Base-by-base conservation (phyloP, 2,329 filamentous ascomycete genomes). In the Colletotrichum incanum region DNA sequence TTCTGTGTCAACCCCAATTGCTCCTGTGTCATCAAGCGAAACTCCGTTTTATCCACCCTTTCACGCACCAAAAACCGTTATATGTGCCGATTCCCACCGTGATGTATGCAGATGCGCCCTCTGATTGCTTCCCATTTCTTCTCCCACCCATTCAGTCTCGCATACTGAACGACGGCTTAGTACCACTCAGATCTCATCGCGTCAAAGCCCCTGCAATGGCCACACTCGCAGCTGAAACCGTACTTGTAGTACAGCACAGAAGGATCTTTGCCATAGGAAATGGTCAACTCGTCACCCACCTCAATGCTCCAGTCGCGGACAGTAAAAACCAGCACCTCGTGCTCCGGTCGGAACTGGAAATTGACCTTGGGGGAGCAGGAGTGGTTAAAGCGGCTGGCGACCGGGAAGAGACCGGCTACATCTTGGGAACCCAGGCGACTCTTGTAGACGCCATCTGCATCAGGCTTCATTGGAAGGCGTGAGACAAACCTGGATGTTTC, bases 381-480 rank as follows among this genome's bases (percentile, higher is more conserved):
- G 76, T 91, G 89, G 76, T 91, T 91, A 79, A 91, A 90, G 2
- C 89, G 83, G 0, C 88, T 86, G 0, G 85, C 87, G 7, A 88
- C 80, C 0, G 86, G 81, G 68, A 89, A 90, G 2, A 90, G 72
- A 1, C 82, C 83, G 0, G 82, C 84, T 6, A 65, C 54, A 41
- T 65, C 59, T 9, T 34, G 23, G 20, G 37, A 6, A 1, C 45
- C 47, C 18, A 39, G 14, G 1, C 26, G 54, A 9, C n/a, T 18
- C 12, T 45, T 28, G 16, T 2, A 7, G 3, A 41, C 20, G 12
- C 23, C 41, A 6, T 26, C 20, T 16, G 41, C 37, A 23, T 16
- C 45, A n/a, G 43, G 18, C 23, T 71, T 67, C n/a, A 23, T 20
- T 18, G 55, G 63, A 1, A 45, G 41, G 23, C 43, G 43, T n/a